Evolutionary conservation across 2,329 filamentous ascomycete species (phyloP).

Genomic region (Biscogniauxia mediterranea): DNA sequence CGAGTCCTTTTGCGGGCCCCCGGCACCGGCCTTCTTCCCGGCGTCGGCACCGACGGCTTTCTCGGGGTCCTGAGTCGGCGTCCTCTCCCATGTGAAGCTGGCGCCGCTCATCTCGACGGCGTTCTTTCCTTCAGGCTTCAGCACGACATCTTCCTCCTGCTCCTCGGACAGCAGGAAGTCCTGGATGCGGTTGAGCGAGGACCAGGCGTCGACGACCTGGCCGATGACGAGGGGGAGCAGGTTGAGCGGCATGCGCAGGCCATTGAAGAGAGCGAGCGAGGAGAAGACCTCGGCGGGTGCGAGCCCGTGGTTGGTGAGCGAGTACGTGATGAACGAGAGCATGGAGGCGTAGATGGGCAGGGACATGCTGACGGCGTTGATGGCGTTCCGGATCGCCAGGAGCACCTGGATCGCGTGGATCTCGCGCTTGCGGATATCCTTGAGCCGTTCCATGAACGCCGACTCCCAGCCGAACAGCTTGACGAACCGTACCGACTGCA

Average conservation of each 20-base stretch:
- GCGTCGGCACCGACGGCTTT: constrained; percentile 42
- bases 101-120: constrained; percentile 72
- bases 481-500: constrained; percentile 89
- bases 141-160: constrained; percentile 65
- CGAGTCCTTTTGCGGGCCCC: constrained; percentile 38
- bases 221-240: constrained; percentile 84
- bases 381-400: constrained; percentile 78
- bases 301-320: constrained; percentile 63
- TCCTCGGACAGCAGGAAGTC: constrained; percentile 88
- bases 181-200: constrained; percentile 80
- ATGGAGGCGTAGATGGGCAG: constrained; percentile 94
- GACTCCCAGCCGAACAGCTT: constrained; percentile 97
- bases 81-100: constrained; percentile 84
- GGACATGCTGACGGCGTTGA: constrained; percentile 80
- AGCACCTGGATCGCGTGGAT: constrained; percentile 82
- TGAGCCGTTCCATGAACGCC: constrained; percentile 76
- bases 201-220: constrained; percentile 85
- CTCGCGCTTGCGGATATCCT: constrained; percentile 71
- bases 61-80: constrained; percentile 53
- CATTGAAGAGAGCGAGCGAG: constrained; percentile 90
- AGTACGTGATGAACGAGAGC: constrained; percentile 86
- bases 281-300: constrained; percentile 83
- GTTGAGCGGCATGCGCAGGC: constrained; percentile 85
- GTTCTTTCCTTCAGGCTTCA: constrained; percentile 56
- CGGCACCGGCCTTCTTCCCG: constrained; percentile 48